Base-by-base conservation (phyloP, 2,329 filamentous ascomycete genomes). In the Microdochium nivale region DNA sequence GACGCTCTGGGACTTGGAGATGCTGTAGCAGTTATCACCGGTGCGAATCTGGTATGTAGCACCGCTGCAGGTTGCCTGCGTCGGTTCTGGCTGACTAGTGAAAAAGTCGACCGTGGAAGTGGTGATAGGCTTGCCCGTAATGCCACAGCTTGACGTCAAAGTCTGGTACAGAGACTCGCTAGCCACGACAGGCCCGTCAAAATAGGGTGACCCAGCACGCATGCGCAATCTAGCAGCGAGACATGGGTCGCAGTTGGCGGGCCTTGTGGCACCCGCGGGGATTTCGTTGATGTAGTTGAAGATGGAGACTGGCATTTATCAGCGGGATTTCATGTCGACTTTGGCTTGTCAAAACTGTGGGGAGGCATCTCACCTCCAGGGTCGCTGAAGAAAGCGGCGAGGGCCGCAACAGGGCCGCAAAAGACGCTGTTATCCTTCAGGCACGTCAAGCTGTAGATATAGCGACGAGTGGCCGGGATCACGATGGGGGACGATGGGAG, bases 121-220 rank as follows among this genome's bases (percentile, higher is more conserved):
- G 16, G 46, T 52, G n/a, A 35, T 49, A 11, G 56, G 56, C 13
- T 51, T 37, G 33, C 54, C 57, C 21, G 54, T 43, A 47, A 60
- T 58, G 35, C 57, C 50, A 48, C 57, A 60, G 48, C 59, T 60
- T 23, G 58, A 56, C 25, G 58, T 60, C 56, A 56, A 43, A 48
- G 21, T 54, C 30, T 57, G 49, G 49, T 59, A 60, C 7, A 56
- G 24, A 2, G 56, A 58, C 54, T 54, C 27, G 53, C 52, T 55
- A n/a, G 52, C 54, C 49, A 55, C 53, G 23, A 55, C 48, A 13
- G 58, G 59, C 21, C 58, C 58, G 51, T 59, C 56, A 51, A 52
- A 59, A 32, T 57, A 60, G 19, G 58, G 59, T 13, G 58, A 60
- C 4, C 57, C 57, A 19, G 53, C 49, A 19, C 52, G 58, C 48